Evolutionary conservation across 2,329 filamentous ascomycete genomes (phyloP).

Genomic region (Aspergillus oerlinghausenensis): DNA sequence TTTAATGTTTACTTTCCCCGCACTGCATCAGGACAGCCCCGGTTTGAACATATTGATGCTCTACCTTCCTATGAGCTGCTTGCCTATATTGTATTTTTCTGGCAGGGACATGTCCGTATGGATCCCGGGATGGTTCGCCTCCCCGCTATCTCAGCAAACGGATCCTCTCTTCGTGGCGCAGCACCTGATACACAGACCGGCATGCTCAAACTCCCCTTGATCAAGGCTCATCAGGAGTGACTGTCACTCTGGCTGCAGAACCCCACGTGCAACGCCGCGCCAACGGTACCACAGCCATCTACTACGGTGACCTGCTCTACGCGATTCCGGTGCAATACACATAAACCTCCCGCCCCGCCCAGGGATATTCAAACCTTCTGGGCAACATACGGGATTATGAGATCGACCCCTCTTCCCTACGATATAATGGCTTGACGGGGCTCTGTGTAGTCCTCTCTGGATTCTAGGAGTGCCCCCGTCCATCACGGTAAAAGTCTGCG

Average conservation of each 20-base stretch:
- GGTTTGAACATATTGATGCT: neutral
- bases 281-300: constrained; percentile 42
- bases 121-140: constrained; percentile 42
- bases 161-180: no score
- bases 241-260: constrained; percentile 19
- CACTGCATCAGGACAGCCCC: no score
- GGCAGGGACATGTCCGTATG: constrained; percentile 27
- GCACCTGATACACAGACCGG: constrained; percentile 29
- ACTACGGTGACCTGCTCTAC: constrained; percentile 44
- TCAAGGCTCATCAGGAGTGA: constrained; percentile 24
- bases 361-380: constrained; percentile 16
- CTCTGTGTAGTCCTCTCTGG: constrained; percentile 23
- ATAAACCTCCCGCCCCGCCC: constrained; percentile 13
- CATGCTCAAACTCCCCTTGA: constrained; percentile 36
- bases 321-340: constrained; percentile 35
- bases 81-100: no score
- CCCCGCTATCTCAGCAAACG: constrained; percentile 18
- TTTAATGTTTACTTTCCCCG: no score
- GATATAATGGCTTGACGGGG: constrained; percentile 20
- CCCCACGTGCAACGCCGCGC: constrained; percentile 31
- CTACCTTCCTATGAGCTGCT: no score
- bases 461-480: constrained; percentile 32
- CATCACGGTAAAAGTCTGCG: constrained; percentile 36
- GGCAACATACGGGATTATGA: constrained; percentile 31
- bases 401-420: constrained; percentile 32